Percentiles rank a stretch among this genome's conserved stretches.
These are phyloP conservation scores for Turritis glabra DNA, from an alignment of 345 rosid genomes.

Conservation along the genomic window DNA sequence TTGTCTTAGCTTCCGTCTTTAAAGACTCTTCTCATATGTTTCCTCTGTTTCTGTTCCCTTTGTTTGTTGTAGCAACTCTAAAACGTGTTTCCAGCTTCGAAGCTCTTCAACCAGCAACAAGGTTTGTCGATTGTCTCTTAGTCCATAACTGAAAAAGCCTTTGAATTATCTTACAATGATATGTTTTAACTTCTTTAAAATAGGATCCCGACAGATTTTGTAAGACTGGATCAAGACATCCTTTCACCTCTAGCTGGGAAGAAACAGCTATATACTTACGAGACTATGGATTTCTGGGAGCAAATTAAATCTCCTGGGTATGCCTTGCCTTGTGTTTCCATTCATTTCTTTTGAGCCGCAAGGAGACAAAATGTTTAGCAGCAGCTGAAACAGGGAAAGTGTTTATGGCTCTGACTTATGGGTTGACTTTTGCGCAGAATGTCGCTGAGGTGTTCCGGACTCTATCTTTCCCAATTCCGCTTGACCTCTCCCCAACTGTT, in stretches of 20 bases:
- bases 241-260: constrained; percentile 96
- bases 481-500: constrained; percentile 66
- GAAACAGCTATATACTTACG: constrained; percentile 77
- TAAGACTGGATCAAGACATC: constrained; percentile 91
- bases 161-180: constrained; percentile 27
- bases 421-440: constrained; percentile 53
- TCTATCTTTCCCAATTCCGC: constrained; percentile 83
- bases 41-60: constrained; percentile 14
- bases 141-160: not conserved
- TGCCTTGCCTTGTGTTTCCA: constrained; percentile 21
- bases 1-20: not conserved
- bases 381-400: constrained; percentile 14
- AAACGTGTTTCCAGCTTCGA: constrained; percentile 91
- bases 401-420: constrained; percentile 15
- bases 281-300: constrained; percentile 94
- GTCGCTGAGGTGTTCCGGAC: constrained; percentile 81
- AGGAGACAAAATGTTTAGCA: not conserved
- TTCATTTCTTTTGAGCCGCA: not conserved
- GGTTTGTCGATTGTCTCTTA: constrained; percentile 41
- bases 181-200: constrained; percentile 1
- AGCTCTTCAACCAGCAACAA: constrained; percentile 82
- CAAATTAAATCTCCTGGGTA: constrained; percentile 95
- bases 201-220: constrained; percentile 75
- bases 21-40: constrained; percentile 9
- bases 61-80: constrained; percentile 58